Base-by-base conservation (phyloP, 805 yeast species). In the Wickerhamiella brachini region DNA sequence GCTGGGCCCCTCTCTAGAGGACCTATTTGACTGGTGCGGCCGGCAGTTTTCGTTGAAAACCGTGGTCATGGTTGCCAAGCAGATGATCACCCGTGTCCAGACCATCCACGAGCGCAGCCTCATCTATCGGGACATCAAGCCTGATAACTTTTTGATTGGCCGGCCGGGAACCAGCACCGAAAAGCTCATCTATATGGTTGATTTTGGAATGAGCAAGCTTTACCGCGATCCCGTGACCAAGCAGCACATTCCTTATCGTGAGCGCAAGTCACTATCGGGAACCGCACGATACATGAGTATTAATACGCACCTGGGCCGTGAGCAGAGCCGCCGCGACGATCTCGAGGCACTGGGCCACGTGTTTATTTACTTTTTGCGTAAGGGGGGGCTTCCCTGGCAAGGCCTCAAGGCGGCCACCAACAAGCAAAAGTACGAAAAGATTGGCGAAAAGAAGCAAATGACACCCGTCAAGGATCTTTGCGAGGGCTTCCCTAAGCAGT, bases 241-340 rank as follows among this genome's bases (percentile, higher is more conserved):
- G 63, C 84, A 83, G 63, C 98, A 93, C 68, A 93, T 93, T 57
- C 97, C 98, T 31, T 93, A 89, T 68, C 77, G 97, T 61, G 98
- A 93, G 67, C 86, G 89, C 67, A 93, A 93, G 69, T 86, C 95
- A 5, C 72, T 93, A 57, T 84, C 95, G 66, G 98, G 98, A 48
- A 93, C 98, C 2, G 98, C 97, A n/a, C 76, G 98, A 62, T 93
- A 93, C 71, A 93, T 93, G 97, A 83, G 95, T 29, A 89, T 93
- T 58, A 93, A 93, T 71, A 93, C 98, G 9, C 98, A 93, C 69
- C 71, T 93, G 61, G 98, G 98, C 47, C 80, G 97, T 62, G 98
- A 93, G 68, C 98, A 93, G 72, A 81, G 86, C 62, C 81, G 98
- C 65, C 77, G 98, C 62, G 98, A 93, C 64, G 98, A 93, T 69